Base-by-base conservation (phyloP, 805 yeast genomes). In the Hyphopichia homilentoma region DNA sequence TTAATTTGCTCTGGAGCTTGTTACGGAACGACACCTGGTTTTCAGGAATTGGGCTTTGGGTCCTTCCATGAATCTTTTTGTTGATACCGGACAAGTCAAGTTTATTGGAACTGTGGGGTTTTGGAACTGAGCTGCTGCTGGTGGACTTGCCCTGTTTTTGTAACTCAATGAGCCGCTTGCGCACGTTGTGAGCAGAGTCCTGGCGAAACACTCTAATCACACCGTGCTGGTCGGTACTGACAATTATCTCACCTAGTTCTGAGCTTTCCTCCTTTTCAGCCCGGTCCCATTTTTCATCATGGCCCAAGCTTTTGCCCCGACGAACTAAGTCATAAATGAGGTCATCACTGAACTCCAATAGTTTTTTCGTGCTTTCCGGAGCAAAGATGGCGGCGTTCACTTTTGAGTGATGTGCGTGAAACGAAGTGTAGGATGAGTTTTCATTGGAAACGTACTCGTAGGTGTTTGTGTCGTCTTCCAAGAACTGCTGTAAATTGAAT, bases 331-430 rank as follows among this genome's bases (percentile, higher is more conserved):
- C 95, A 55, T 73, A 86, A 4, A 89, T 76, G 7, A 84, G 76
- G 55, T 88, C 97, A 48, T 84, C 84, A 1, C 95, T 81, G 25
- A 79, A 61, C 28, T 82, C 79, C 25, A 89, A 54, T 9, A 81
- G 60, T 40, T 76, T 78, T 30, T 74, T 66, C 0, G 95, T 82
- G 4, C 66, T 65, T 13, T 73, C 60, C 0, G 96, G 96, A 1
- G 94, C 96, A 58, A 87, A 75, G 1, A 77, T 47, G 0, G 95
- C 89, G 23, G 74, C 77, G 25, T 90, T 88, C 21, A 87, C 84
- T 21, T 76, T 72, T 1, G 80, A 61, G 48, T 77, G 79, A 55
- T 84, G 88, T 0, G 93, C 86, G 59, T 83, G 90, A 52, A 86
- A 82, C 4, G 84, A 68, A 2, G 81, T 66, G 53, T 81, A 83